Base-by-base conservation (phyloP, 1,139 yeast genomes). In the Pichia sp. region DNA sequence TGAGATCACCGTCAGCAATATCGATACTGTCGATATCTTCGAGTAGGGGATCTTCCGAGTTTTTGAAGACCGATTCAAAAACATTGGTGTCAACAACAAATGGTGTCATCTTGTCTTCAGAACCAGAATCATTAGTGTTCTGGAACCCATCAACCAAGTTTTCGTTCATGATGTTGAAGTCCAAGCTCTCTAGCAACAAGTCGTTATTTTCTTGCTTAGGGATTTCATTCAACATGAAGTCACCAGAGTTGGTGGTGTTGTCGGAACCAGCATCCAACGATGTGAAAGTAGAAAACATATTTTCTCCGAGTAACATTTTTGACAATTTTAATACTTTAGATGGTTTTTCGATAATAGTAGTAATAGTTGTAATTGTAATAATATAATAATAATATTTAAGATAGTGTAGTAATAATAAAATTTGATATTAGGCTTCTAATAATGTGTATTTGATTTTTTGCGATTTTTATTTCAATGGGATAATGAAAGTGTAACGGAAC, bases 81-180 rank as follows among this genome's bases (percentile, higher is more conserved):
- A 82, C 80, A 53, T 81, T 77, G 42, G 85, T 74, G 66, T 82
- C 85, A 64, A 83, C 73, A 61, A 78, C 77, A 62, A 79, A 71
- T 29, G 84, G 81, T 6, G 38, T 34, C 38, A 34, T 34, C 38
- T 34, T 34, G 10, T 34, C 38, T 51, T 41, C 44, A 12, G 66
- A 14, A 60, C 52, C 55, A 61, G 63, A 55, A 64, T 38, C 52
- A 42, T 36, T 24, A 14, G 16, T 44, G 4, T 46, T 34, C 30
- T 54, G 27, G 30, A 45, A 40, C 17, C 41, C 42, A 45, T 41
- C 36, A 14, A 49, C 40, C 24, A 55, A 48, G 45, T 53, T 40
- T 4, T 34, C 38, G 38, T 14, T 14, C 38, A 34, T 34, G n/a
- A 34, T 34, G 38, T 34, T 34, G 44, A 53, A 56, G 44, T 56